phyloP scores from a whole-genome alignment of 805 yeast genomes.

The Zygotorulaspora danielsina region DNA sequence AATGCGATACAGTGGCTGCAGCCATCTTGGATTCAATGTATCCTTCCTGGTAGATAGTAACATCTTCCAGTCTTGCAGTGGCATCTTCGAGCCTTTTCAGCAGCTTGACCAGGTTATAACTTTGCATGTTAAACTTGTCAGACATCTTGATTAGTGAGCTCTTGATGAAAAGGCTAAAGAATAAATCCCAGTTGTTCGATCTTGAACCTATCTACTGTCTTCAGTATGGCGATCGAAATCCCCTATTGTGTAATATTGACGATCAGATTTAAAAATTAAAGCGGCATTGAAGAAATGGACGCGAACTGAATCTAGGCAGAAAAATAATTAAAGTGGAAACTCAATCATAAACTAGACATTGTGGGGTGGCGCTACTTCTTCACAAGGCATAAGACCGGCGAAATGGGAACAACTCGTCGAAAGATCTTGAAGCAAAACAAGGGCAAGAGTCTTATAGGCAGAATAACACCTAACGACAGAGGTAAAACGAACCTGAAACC shows the following conservation, averaged over 20 bases:
- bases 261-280: too few species aligned
- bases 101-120: constrained; percentile 81
- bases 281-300: background rate
- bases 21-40: constrained; percentile 38
- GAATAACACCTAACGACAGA: constrained; percentile 13
- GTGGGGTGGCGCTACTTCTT: too few species aligned
- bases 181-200: too few species aligned
- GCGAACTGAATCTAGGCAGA: background rate
- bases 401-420: constrained; percentile 13
- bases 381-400: too few species aligned
- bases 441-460: constrained; percentile 16
- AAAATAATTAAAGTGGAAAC: too few species aligned
- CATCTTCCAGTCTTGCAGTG: constrained; percentile 86
- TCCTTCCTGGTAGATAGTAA: constrained; percentile 72
- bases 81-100: constrained; percentile 86
- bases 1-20: constrained; percentile 8
- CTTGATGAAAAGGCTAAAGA: too few species aligned
- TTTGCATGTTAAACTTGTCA: constrained; percentile 46
- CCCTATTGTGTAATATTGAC: too few species aligned
- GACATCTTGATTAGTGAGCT: constrained; percentile 6
- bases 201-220: too few species aligned
- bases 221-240: too few species aligned
- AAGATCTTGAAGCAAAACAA: constrained; percentile 4
- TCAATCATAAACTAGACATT: too few species aligned
- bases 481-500: constrained; percentile 6